phyloP scores from a whole-genome alignment of 805 yeast species.

The Ascoidea tarda region DNA sequence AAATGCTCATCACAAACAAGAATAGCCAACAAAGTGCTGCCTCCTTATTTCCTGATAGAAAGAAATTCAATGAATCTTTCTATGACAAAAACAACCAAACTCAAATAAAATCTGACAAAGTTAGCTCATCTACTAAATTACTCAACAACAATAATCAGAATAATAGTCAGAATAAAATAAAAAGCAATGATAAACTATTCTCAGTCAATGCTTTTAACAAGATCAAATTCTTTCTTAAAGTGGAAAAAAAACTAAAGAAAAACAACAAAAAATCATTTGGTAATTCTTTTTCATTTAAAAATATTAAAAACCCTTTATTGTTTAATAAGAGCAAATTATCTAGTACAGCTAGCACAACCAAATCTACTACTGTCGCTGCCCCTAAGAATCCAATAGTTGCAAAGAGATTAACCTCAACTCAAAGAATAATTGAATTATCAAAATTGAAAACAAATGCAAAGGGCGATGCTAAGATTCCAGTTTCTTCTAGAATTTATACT shows the following conservation, averaged over 20 bases:
- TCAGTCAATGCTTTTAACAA: constrained; percentile 3
- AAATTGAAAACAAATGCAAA: constrained; percentile 30
- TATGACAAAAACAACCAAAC: too few species aligned
- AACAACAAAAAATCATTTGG: not conserved
- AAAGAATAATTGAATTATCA: constrained; percentile 21
- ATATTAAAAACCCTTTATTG: too few species aligned
- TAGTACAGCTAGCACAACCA: not conserved
- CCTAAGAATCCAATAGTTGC: not conserved
- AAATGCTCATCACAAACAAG: not conserved
- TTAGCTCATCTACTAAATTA: too few species aligned
- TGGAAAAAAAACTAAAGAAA: constrained; percentile 3
- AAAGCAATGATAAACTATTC: not conserved
- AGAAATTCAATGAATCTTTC: constrained; percentile 19
- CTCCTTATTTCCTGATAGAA: constrained; percentile 37
- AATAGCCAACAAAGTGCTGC: constrained; percentile 25
- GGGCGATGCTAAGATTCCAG: constrained; percentile 33
- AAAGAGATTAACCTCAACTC: constrained; percentile 9
- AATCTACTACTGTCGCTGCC: not conserved
- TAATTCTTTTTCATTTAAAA: too few species aligned
- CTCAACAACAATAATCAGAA: not conserved
- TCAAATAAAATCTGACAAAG: too few species aligned
- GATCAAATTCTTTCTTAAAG: constrained; percentile 12
- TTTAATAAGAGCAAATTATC: not conserved
- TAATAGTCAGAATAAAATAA: too few species aligned
- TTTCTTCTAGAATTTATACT: constrained; percentile 31